These are phyloP conservation scores for Colletotrichum musae DNA, from an alignment of 2,329 filamentous ascomycete species.

Conservation along the genomic window DNA sequence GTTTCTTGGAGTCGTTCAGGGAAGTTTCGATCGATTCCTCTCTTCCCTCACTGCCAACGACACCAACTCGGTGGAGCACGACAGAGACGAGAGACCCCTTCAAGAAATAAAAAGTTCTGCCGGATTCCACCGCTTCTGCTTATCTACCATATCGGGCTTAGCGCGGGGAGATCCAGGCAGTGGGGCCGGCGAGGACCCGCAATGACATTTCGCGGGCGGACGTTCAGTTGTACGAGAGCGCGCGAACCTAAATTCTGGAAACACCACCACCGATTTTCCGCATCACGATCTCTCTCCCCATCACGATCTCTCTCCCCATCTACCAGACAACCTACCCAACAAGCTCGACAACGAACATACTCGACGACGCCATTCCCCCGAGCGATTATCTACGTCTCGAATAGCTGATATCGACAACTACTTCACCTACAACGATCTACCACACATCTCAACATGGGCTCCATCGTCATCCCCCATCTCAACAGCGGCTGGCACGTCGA, in stretches of 20 bases:
- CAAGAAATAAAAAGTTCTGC: slow-evolving; percentile 44
- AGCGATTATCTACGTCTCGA: neutral
- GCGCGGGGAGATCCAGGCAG: slow-evolving; percentile 35
- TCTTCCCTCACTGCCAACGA: slow-evolving; percentile 2
- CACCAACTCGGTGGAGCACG: slow-evolving; percentile 6
- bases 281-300: neutral
- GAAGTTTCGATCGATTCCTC: neutral
- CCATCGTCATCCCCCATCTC: slow-evolving; percentile 92
- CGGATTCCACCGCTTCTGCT: slow-evolving; percentile 31
- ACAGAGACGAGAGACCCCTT: slow-evolving; percentile 14
- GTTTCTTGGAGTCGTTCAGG: neutral
- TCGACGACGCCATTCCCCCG: too few species aligned
- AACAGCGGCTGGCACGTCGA: slow-evolving; percentile 93
- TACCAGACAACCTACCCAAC: too few species aligned
- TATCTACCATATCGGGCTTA: slow-evolving; percentile 19
- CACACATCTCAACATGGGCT: slow-evolving; percentile 69
- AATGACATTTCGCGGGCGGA: slow-evolving; percentile 38
- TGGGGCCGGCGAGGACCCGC: slow-evolving; percentile 17
- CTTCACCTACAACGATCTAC: too few species aligned
- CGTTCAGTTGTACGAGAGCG: neutral
- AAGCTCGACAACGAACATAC: too few species aligned
- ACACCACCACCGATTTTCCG: neutral
- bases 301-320: neutral
- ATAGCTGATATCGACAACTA: neutral
- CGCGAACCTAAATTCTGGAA: slow-evolving; percentile 17